Evolutionary conservation across 495 filamentous ascomycete species (phyloP), one percentile per base, ranked within the genome.

Genomic region (Penicillium lividum): DNA sequence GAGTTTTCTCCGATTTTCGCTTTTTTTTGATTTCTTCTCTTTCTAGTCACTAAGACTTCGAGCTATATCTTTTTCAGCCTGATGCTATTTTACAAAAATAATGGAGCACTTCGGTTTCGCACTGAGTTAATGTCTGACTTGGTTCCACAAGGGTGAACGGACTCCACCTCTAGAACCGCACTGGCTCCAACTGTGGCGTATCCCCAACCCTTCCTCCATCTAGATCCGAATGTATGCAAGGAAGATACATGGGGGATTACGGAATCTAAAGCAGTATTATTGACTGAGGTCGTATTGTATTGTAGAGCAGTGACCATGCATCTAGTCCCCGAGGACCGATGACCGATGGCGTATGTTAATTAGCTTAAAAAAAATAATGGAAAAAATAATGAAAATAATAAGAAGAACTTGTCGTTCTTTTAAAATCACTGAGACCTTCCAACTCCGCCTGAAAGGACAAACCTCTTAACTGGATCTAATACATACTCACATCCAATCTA

Each of bases 171-270:
- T 30, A 13, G 28, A 22, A 33, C 38, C 53, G 42, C 52, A 54
- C 52, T 54, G 60, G 53, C 51, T 53, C 42, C 46, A 56, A 46
- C 25, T 28, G 56, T 58, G 54, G 54, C 59, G 52, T 62, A 60
- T 60, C 57, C 54, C 54, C 58, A 54, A 56, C 56, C 58, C 59
- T 61, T 50, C 43, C 43, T 40, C 38, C 57, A 62, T 70, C 62
- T 65, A 64, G 60, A 68, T 66, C 58, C 54, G 62, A 67, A 62
- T 53, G 22, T 40, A 70, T 68, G 67, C 67, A 70, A 70, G 67
- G 67, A 68, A 68, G 60, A 62, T 64, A 66, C 64, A 57, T 63
- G 61, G 52, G 49, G 50, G 31, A 62, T 65, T 54, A 54, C 59
- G 64, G 64, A 66, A 52, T 60, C 18, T 28, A 31, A 34, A 28